Percentiles rank a stretch among this genome's conserved stretches.
These are phyloP conservation scores for Suhomyces sp. DNA, from an alignment of 805 yeast genomes.

Conservation along the genomic window DNA sequence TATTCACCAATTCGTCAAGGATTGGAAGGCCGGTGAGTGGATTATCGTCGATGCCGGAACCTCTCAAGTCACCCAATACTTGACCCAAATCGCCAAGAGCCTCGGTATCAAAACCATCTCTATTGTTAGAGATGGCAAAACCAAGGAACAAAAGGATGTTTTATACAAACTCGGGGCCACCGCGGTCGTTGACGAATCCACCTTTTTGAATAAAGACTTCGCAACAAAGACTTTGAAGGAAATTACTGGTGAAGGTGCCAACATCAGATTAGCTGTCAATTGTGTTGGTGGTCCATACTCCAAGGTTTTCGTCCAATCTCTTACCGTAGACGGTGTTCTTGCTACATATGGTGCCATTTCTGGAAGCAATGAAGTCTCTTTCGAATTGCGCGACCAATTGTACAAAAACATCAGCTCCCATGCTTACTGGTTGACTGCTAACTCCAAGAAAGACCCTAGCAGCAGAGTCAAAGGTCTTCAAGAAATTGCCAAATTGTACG, in stretches of 20 bases:
- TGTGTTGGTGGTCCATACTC: slow-evolving; percentile 28
- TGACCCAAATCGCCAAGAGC: slow-evolving; percentile 27
- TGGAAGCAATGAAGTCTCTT: slow-evolving; percentile 15
- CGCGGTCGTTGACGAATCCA: slow-evolving; percentile 27
- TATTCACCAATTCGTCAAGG: slow-evolving; percentile 16
- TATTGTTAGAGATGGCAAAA: slow-evolving; percentile 28
- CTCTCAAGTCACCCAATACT: slow-evolving; percentile 31
- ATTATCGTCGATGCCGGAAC: slow-evolving; percentile 33
- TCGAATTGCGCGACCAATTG: slow-evolving; percentile 24
- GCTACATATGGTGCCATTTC: slow-evolving; percentile 27
- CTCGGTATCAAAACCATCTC: slow-evolving; percentile 26
- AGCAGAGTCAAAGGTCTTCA: slow-evolving; percentile 54
- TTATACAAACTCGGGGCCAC: slow-evolving; percentile 31
- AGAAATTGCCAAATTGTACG: slow-evolving; percentile 56
- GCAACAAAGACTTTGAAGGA: slow-evolving; percentile 10
- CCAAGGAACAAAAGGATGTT: slow-evolving; percentile 20
- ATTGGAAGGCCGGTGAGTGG: slow-evolving; percentile 28
- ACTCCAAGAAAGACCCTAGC: slow-evolving; percentile 44
- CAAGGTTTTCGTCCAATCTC: slow-evolving; percentile 18
- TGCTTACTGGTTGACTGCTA: slow-evolving; percentile 33
- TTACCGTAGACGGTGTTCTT: slow-evolving; percentile 26
- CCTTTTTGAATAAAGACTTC: slow-evolving; percentile 15
- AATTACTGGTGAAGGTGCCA: slow-evolving; percentile 16
- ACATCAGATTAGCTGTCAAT: slow-evolving; percentile 30
- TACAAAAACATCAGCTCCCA: slow-evolving; percentile 28